phyloP scores from a whole-genome alignment of 441 rosid species.

The Codiaeum variegatum region DNA sequence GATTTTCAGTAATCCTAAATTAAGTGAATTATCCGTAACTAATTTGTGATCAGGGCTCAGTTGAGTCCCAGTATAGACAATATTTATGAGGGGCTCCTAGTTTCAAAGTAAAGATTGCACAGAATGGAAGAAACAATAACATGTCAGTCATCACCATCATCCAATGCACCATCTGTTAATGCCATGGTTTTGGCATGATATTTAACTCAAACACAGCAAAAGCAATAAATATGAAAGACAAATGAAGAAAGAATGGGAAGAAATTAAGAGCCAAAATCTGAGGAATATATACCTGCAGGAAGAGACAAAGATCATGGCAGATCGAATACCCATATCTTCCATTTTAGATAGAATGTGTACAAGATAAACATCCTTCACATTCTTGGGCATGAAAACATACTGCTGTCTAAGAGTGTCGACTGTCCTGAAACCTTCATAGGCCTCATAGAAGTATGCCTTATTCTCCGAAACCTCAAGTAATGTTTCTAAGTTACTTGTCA shows the following conservation, averaged over 20 bases:
- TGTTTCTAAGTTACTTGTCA: constrained; percentile 70
- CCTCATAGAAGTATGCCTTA: constrained; percentile 91
- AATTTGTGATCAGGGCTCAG: neutral
- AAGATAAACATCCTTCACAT: constrained; percentile 83
- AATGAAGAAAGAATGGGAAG: neutral
- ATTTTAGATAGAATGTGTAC: constrained; percentile 66
- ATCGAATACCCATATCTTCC: constrained; percentile 81
- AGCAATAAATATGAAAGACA: neutral
- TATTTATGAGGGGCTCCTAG: neutral
- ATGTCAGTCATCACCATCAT: neutral
- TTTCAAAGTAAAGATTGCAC: neutral
- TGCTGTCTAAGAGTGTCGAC: constrained; percentile 86
- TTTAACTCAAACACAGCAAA: neutral
- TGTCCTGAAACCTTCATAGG: constrained; percentile 84
- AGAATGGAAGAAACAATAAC: neutral
- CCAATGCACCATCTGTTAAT: neutral
- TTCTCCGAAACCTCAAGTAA: constrained; percentile 76
- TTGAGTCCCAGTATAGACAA: neutral
- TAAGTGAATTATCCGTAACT: neutral
- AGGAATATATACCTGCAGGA: constrained; percentile 68
- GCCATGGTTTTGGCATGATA: neutral
- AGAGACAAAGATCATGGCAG: constrained; percentile 88
- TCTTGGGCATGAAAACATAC: constrained; percentile 62
- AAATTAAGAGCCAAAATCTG: constrained; percentile 2
- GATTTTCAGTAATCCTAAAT: neutral